phyloP scores from a whole-genome alignment of 768 basidiomycete genomes.

The Lactarius vividus region DNA sequence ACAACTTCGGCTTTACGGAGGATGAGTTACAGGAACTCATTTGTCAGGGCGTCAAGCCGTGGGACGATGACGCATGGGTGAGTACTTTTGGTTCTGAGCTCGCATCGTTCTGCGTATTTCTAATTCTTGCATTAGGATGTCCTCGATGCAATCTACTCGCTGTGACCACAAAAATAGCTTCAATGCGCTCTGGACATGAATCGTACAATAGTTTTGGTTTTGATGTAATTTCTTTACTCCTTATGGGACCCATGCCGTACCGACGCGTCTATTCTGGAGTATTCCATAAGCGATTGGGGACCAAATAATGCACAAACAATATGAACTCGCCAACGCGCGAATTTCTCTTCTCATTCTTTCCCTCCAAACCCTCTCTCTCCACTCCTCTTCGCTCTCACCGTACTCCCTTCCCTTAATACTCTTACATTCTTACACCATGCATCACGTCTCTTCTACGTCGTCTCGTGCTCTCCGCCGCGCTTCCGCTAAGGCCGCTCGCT shows the following conservation, averaged over 20 bases:
- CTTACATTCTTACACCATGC: constrained; percentile 46
- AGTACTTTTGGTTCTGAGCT: constrained; percentile 18
- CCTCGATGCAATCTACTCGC: neutral
- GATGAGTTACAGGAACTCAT: constrained; percentile 38
- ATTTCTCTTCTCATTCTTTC: neutral
- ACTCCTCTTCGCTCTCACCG: constrained; percentile 18
- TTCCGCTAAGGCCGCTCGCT: constrained; percentile 54
- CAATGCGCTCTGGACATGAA: neutral
- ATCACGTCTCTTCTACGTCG: constrained; percentile 65
- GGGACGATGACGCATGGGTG: constrained; percentile 45
- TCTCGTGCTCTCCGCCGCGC: constrained; percentile 66
- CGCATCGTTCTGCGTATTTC: neutral
- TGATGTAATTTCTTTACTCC: neutral
- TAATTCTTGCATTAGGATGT: constrained; percentile 14
- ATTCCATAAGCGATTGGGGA: neutral
- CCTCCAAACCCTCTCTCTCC: constrained; percentile 11
- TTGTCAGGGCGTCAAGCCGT: constrained; percentile 43
- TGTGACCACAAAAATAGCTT: neutral
- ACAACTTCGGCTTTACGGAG: constrained; percentile 37
- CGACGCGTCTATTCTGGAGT: constrained; percentile 1
- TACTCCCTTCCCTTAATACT: constrained; percentile 23
- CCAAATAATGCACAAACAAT: constrained; percentile 14
- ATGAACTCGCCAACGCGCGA: neutral
- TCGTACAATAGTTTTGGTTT: neutral
- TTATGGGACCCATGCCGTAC: neutral